These are phyloP conservation scores for Castanopsis chinensis DNA, from an alignment of 306 rosid genomes.

Conservation along the genomic window DNA sequence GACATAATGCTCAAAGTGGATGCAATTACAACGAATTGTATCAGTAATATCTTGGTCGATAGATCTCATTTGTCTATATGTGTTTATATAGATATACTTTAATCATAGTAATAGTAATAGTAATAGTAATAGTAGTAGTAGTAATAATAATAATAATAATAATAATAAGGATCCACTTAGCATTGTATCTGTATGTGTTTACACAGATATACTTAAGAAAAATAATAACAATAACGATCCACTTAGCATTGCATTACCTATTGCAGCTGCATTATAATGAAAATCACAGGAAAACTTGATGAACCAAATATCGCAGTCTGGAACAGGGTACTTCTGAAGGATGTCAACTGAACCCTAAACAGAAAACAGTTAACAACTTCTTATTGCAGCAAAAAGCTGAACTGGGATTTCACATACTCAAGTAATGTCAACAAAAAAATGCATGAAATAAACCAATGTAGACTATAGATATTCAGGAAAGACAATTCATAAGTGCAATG, in stretches of 20 bases:
- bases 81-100: neutral
- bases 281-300: slow-evolving; percentile 96
- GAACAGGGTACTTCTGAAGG: slow-evolving; percentile 96
- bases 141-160: too few relatives aligned
- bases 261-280: slow-evolving; percentile 67
- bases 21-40: neutral
- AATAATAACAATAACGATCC: neutral
- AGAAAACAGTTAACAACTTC: slow-evolving; percentile 5
- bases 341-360: slow-evolving; percentile 77
- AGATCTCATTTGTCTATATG: neutral
- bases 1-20: neutral
- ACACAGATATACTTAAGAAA: neutral
- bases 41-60: neutral
- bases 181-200: neutral
- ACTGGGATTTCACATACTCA: neutral
- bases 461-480: neutral
- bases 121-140: too few relatives aligned
- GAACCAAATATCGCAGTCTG: slow-evolving; percentile 97
- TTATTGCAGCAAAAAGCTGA: slow-evolving; percentile 10
- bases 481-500: neutral
- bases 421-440: neutral
- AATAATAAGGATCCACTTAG: neutral
- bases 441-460: neutral
- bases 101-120: too few relatives aligned
- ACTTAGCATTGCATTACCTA: slow-evolving; percentile 50